Base-by-base conservation (phyloP, 2,329 filamentous ascomycete genomes). In the Mycocentrospora acerina region DNA sequence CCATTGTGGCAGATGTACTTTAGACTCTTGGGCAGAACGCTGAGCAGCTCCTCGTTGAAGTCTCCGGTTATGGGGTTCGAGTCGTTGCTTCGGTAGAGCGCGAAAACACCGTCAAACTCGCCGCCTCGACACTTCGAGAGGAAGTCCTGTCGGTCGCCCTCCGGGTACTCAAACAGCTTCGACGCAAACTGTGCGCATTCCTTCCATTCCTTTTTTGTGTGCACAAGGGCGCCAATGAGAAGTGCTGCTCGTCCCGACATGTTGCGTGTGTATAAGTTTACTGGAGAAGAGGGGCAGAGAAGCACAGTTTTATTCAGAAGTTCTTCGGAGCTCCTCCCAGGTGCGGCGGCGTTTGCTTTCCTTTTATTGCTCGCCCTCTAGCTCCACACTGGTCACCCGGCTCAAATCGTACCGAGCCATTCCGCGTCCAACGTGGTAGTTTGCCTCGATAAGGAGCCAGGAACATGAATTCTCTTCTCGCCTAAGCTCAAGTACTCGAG, bases 31-130 rank as follows among this genome's bases (percentile, higher is more conserved):
- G 72, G 72, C 6, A 75, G 54, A 5, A 54, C 64, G 8, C 62
- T 52, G 3, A 75, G 57, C 9, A 75, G 62, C 43, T 74, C 72
- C 15, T 62, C 57, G 53, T 75, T 60, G 51, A 74, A 75, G 29
- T 71, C 70, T 15, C 72, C 72, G 2, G 72, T 74, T 22, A 71
- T 59, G 12, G 73, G 71, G 18, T 73, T 78, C 7, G 77, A 81
- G 25, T 71, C 67, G 55, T 82, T 82, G 32, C 77, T 81, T 38
- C 79, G 75, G 59, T 80, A 82, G 32, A 82, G 72, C 1, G 68
- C 79, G 19, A 76, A 70, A 1, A 81, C 73, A 48, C 75, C 74
- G 36, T 81, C 70, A 45, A 76, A 81, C 29, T 74, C 64, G 26
- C 77, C 78, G n/a, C 68, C 66, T 45, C 73, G 74, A 61, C 76